A percentile compares a stretch with the other conserved stretches of the same genome.
Evolutionary conservation across 345 rosid genomes (phyloP).

Genomic region (Salix caprea): DNA sequence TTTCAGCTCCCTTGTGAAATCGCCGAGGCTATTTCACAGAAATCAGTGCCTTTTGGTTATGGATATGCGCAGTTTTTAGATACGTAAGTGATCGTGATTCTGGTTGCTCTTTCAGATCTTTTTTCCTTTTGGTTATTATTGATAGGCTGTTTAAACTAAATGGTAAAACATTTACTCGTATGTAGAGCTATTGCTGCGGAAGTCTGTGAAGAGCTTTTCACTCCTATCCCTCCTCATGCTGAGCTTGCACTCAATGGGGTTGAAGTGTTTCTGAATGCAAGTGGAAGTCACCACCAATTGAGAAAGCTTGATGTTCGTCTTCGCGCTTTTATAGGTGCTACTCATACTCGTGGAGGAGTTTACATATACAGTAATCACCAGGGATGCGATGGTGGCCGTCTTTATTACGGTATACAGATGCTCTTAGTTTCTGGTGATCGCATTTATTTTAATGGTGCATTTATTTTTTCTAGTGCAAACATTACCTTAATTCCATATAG

Average conservation of each 20-base stretch:
- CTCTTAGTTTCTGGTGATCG: background rate
- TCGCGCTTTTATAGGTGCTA: conserved; percentile 69
- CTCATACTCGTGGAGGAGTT: conserved; percentile 83
- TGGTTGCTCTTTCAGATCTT: background rate
- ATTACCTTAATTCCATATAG: background rate
- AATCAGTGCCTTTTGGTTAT: conserved; percentile 78
- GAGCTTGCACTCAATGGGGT: conserved; percentile 95
- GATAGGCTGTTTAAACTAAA: background rate
- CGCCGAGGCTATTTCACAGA: conserved; percentile 69
- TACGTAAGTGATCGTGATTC: conserved; percentile 44
- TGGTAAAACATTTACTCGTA: background rate
- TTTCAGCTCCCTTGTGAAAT: conserved; percentile 72
- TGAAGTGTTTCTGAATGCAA: conserved; percentile 95
- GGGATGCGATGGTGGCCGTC: conserved; percentile 95
- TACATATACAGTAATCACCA: conserved; percentile 97
- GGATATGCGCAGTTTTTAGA: conserved; percentile 80
- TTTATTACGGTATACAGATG: conserved; percentile 65
- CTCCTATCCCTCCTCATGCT: conserved; percentile 79
- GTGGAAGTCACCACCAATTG: conserved; percentile 92
- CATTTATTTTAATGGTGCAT: background rate
- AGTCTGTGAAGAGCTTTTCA: conserved; percentile 88
- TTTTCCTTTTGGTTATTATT: background rate
- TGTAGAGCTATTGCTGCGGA: conserved; percentile 90
- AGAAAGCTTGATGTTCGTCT: conserved; percentile 81
- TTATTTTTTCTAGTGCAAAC: background rate